phyloP scores from a whole-genome alignment of 495 filamentous ascomycete species.

The Podospora appendiculata region DNA sequence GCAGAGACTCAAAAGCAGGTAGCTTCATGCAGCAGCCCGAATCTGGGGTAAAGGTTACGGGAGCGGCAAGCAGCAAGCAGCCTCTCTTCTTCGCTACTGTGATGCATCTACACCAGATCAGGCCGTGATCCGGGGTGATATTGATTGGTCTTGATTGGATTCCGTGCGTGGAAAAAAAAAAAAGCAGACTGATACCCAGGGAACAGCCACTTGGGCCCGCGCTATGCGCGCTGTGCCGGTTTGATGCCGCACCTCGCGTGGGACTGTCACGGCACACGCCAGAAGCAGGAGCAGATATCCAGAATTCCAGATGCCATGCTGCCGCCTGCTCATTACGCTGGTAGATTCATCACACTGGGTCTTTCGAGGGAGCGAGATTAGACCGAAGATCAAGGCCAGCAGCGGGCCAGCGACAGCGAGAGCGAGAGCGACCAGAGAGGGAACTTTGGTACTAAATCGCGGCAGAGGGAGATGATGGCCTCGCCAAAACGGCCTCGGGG shows the following conservation, averaged over 20 bases:
- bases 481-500: no score
- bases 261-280: slow-evolving; percentile 1
- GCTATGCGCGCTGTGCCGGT: slow-evolving; percentile 14
- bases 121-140: no score
- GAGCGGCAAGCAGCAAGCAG: background rate
- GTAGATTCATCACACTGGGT: background rate
- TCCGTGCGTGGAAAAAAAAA: no score
- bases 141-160: no score
- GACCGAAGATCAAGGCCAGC: slow-evolving; percentile 4
- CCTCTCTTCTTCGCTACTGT: background rate
- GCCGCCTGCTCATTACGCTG: background rate
- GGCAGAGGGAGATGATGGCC: no score
- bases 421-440: background rate
- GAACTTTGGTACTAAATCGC: no score
- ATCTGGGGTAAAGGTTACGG: background rate
- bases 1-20: background rate
- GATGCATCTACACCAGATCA: no score
- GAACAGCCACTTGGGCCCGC: slow-evolving; percentile 2
- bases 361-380: slow-evolving; percentile 10
- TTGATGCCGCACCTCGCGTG: slow-evolving; percentile 11
- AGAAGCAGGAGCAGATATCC: background rate
- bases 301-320: background rate
- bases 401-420: background rate
- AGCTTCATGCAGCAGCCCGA: background rate
- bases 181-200: no score